Evolutionary conservation across 1,284 basidiomycete species (phyloP).

Genomic region (Irpex sp.): DNA sequence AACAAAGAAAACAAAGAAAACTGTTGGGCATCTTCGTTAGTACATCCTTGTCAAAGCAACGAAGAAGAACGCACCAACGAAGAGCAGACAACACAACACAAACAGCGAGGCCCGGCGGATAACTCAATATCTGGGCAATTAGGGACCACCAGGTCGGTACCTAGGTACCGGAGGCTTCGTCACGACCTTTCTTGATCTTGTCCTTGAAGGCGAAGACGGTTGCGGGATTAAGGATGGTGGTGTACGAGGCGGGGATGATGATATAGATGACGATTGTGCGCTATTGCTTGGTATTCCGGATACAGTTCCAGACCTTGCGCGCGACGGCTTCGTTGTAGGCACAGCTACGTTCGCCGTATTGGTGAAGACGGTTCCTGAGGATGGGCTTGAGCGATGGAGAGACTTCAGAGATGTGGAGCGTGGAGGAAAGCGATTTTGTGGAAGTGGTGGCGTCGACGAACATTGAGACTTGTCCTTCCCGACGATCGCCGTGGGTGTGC

Average conservation of each 20-base stretch:
- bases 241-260: background rate
- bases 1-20: too few species aligned
- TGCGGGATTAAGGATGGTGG: background rate
- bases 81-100: too few species aligned
- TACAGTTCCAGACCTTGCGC: background rate
- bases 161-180: background rate
- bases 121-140: background rate
- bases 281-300: background rate
- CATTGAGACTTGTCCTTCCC: too few species aligned
- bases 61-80: too few species aligned
- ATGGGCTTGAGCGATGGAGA: background rate
- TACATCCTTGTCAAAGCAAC: too few species aligned
- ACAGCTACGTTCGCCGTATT: background rate
- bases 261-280: background rate
- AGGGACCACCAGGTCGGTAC: background rate
- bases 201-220: background rate
- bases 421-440: too few species aligned
- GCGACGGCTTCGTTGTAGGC: background rate
- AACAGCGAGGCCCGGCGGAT: background rate
- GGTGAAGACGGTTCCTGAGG: background rate
- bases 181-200: background rate
- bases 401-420: too few species aligned
- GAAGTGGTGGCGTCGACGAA: too few species aligned
- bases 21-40: too few species aligned
- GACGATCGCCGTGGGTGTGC: too few species aligned